phyloP scores from a whole-genome alignment of 148 eudicot species.

The Rhododendron kiyosumense region DNA sequence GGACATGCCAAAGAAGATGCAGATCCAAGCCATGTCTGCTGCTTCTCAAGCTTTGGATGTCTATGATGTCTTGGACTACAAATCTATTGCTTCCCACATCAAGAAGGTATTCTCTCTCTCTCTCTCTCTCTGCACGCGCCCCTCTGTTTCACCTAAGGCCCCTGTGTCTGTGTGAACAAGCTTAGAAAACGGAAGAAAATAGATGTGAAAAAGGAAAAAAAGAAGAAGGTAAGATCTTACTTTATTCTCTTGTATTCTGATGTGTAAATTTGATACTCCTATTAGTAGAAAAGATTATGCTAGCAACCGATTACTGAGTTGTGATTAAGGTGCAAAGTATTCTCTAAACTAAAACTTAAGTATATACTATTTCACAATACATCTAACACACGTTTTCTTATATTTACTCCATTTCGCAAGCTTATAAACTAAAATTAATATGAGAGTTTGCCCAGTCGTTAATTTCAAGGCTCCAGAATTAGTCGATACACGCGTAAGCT shows the following conservation, averaged over 20 bases:
- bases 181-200: background rate
- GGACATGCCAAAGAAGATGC: slow-evolving; percentile 97
- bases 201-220: background rate
- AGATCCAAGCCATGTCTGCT: slow-evolving; percentile 83
- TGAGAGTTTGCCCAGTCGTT: too few species aligned
- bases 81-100: slow-evolving; percentile 81
- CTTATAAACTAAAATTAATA: too few species aligned
- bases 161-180: background rate
- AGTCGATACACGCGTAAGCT: too few species aligned
- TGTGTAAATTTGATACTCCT: background rate
- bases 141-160: background rate
- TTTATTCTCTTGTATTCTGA: background rate
- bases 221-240: background rate
- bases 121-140: background rate
- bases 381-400: too few species aligned
- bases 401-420: too few species aligned
- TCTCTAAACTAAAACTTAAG: background rate
- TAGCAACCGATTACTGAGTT: background rate
- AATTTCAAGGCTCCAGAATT: too few species aligned
- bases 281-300: background rate
- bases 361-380: background rate
- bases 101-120: slow-evolving; percentile 49
- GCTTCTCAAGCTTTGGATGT: slow-evolving; percentile 93
- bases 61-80: slow-evolving; percentile 75
- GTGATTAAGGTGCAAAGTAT: background rate